These are phyloP conservation scores for Grosmannia huntii DNA, from an alignment of 2,329 filamentous ascomycete genomes.

Conservation along the genomic window DNA sequence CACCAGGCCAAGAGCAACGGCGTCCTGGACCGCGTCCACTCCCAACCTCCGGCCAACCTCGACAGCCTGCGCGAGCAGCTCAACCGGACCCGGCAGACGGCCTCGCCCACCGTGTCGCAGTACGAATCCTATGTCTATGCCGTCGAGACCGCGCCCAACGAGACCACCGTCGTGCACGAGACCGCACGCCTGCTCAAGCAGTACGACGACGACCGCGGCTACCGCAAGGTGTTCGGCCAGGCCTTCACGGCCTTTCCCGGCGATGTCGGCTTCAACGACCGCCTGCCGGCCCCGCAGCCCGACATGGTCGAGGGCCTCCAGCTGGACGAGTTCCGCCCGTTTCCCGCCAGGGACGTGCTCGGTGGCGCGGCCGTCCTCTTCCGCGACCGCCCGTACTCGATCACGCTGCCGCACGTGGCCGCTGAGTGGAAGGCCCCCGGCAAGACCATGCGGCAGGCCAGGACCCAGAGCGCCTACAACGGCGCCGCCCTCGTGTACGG, in stretches of 20 bases:
- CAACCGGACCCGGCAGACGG: constrained; percentile 4
- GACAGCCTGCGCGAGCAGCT: constrained; percentile 7
- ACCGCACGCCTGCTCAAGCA: constrained; percentile 12
- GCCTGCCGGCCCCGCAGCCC: constrained; percentile 17
- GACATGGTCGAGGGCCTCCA: constrained; percentile 17
- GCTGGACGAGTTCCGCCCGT: constrained; percentile 6
- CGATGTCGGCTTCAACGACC: constrained; percentile 16
- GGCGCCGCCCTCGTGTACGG: constrained; percentile 18
- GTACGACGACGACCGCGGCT: constrained; percentile 6
- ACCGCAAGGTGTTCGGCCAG: constrained; percentile 6
- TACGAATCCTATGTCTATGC: constrained; percentile 8
- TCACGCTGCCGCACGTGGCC: constrained; percentile 17
- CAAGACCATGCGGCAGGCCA: constrained; percentile 10
- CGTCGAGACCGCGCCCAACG: constrained; percentile 7
- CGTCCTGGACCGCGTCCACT: constrained; percentile 9
- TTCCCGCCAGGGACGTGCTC: constrained; percentile 4
- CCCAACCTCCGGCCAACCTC: constrained; percentile 12
- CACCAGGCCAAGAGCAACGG: constrained; percentile 9
- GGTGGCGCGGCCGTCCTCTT: constrained; percentile 10
- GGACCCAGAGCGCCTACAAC: constrained; percentile 13
- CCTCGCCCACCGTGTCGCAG: constrained; percentile 8
- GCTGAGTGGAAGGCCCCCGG: constrained; percentile 14
- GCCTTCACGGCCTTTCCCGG: constrained; percentile 15
- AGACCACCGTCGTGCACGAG: constrained; percentile 11
- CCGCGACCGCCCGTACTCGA: constrained; percentile 10